Evolutionary conservation across 192 early-diverging fungal genomes (phyloP).

Genomic region (Coemansia sp.): DNA sequence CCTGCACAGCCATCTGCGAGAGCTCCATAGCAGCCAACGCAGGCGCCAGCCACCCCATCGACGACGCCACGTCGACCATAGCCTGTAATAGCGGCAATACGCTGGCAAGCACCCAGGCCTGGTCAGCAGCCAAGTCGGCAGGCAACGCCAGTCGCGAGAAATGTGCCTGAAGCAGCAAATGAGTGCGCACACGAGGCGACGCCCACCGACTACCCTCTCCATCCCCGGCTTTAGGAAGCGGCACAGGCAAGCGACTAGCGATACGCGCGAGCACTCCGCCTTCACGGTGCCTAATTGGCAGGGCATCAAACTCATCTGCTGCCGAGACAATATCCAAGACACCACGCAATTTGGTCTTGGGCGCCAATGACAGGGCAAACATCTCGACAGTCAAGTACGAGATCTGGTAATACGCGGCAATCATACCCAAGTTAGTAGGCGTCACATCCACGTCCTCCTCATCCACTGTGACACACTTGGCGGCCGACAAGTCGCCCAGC

Average conservation of each 20-base stretch:
- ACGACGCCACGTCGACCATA: slow-evolving; percentile 91
- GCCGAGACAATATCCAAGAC: slow-evolving; percentile 93
- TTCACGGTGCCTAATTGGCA: slow-evolving; percentile 96
- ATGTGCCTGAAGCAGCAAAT: slow-evolving; percentile 93
- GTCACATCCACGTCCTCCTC: slow-evolving; percentile 40
- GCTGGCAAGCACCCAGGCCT: slow-evolving; percentile 63
- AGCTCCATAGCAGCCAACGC: slow-evolving; percentile 95
- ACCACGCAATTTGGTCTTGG: slow-evolving; percentile 85
- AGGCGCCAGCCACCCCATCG: slow-evolving; percentile 87
- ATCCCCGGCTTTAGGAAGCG: slow-evolving; percentile 13
- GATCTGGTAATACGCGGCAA: slow-evolving; percentile 97
- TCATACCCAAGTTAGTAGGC: slow-evolving; percentile 94
- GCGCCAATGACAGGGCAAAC: slow-evolving; percentile 85
- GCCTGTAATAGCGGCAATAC: slow-evolving; percentile 90
- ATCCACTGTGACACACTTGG: slow-evolving; percentile 68
- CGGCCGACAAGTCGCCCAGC: slow-evolving; percentile 79
- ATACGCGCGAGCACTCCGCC: slow-evolving; percentile 75
- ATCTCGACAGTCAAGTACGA: slow-evolving; percentile 92
- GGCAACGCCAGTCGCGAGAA: slow-evolving; percentile 89
- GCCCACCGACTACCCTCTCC: slow-evolving; percentile 56
- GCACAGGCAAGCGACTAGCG: slow-evolving; percentile 80
- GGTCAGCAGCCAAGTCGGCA: slow-evolving; percentile 93
- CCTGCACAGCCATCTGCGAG: slow-evolving; percentile 96
- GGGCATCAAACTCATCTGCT: slow-evolving; percentile 88
- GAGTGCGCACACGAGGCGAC: slow-evolving; percentile 90